These are phyloP conservation scores for Gymnopilus junonius DNA, from an alignment of 768 basidiomycete genomes.

Conservation along the genomic window DNA sequence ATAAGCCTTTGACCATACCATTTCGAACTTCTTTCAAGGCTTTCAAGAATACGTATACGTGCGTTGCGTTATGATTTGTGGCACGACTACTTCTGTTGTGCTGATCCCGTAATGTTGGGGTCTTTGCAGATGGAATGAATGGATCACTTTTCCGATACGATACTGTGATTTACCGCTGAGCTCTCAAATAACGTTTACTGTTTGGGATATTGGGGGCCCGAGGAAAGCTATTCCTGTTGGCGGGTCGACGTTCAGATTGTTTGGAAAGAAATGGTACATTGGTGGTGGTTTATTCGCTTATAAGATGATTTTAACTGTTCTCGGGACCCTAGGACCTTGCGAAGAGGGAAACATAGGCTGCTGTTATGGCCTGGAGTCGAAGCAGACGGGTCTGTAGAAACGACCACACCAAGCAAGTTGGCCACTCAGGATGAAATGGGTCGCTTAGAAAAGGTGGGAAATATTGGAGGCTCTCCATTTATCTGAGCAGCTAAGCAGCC, in stretches of 20 bases:
- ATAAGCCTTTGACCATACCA: conserved; percentile 90
- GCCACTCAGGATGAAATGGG: conserved; percentile 92
- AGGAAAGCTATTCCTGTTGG: conserved; percentile 83
- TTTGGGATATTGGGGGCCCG: conserved; percentile 93
- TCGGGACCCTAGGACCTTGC: conserved; percentile 61
- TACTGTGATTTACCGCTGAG: conserved; percentile 92
- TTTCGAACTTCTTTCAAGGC: conserved; percentile 93
- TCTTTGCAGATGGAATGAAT: conserved; percentile 87
- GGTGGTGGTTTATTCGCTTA: neutral
- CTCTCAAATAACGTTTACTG: conserved; percentile 90
- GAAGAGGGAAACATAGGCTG: conserved; percentile 90
- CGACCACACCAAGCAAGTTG: conserved; percentile 87
- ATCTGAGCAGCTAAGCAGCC: neutral
- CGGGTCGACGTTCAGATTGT: conserved; percentile 87
- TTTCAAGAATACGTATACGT: conserved; percentile 85
- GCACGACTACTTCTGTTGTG: neutral
- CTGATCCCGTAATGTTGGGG: neutral
- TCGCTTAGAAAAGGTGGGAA: conserved; percentile 81
- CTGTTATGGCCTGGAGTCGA: conserved; percentile 82
- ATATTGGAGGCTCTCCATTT: neutral
- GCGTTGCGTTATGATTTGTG: conserved; percentile 25
- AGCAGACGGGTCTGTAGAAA: conserved; percentile 84
- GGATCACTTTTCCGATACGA: conserved; percentile 88
- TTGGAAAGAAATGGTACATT: conserved; percentile 89
- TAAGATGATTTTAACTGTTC: neutral